Base-by-base conservation (phyloP, 768 basidiomycete species). In the Psilocybe azurescens region DNA sequence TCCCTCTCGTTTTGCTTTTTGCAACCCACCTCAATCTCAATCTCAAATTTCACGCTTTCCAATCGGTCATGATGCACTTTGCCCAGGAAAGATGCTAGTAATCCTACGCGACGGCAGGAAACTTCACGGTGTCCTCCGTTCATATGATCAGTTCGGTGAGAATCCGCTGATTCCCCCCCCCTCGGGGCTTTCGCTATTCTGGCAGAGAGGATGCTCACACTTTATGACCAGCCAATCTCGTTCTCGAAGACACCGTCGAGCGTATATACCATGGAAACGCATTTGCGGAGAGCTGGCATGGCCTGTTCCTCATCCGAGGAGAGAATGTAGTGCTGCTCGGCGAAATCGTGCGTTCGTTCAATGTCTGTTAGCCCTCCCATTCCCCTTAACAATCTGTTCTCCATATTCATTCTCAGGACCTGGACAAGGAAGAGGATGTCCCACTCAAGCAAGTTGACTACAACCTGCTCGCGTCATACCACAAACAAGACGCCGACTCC, bases 121-220 rank as follows among this genome's bases (percentile, higher is more conserved):
- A 75, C 84, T 99, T 44, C 92, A 97, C 69, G 97, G 97, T 47
- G 97, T 99, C 53, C 80, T 99, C 69, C 83, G 97, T 59, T 97
- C 95, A 20, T 99, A 99, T 75, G 97, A 99, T 81, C 97, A 99
- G 72, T 99, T 98, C 69, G 97, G 97, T 99, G 76, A 70, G 89
- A 50, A 16, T 24, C 24, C 24, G 2, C 24, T 11, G 39, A 50
- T 20, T 53, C 41, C 53, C 46, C 24, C 20, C 24, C 2, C 24
- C 24, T 24, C 24, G 24, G 24, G 24, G 24, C 24, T 24, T 24
- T 24, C 24, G 24, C 24, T 24, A 24, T 24, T 24, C 24, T 24
- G 24, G 24, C 24, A 24, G 5, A 5, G 16, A 55, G 14, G 56
- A n/a, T 11, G 32, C 28, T 50, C 20, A 57, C 32, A 52, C 64